A percentile compares a stretch with the other conserved stretches of the same genome.
Evolutionary conservation across 2,329 filamentous ascomycete genomes (phyloP).

Genomic region (Colletotrichum somersetense): DNA sequence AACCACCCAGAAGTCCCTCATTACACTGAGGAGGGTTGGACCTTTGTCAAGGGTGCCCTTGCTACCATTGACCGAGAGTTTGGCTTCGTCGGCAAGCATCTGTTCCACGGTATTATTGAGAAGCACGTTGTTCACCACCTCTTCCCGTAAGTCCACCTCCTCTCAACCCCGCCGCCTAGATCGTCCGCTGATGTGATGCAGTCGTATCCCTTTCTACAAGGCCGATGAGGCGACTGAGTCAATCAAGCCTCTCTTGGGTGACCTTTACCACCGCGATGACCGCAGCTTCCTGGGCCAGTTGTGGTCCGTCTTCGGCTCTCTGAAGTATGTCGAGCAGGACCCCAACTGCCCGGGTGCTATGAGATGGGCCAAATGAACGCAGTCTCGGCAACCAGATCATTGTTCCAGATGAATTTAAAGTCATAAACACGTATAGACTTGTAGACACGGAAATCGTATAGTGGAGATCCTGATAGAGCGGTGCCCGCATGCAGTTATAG

Average conservation of each 20-base stretch:
- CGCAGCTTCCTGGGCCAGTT: constrained; percentile 59
- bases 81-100: constrained; percentile 70
- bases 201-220: constrained; percentile 70
- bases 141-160: constrained; percentile 59
- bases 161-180: neutral
- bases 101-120: constrained; percentile 73
- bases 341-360: constrained; percentile 52
- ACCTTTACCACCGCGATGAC: constrained; percentile 63
- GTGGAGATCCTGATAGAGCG: constrained; percentile 8
- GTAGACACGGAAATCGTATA: constrained; percentile 14
- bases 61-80: constrained; percentile 74
- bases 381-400: neutral
- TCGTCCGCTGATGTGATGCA: constrained; percentile 41
- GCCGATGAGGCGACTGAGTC: constrained; percentile 70
- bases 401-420: constrained; percentile 15
- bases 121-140: constrained; percentile 73
- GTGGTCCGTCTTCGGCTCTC: constrained; percentile 60
- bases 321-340: constrained; percentile 61
- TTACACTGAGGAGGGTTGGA: constrained; percentile 69
- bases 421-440: constrained; percentile 22
- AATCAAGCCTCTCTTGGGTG: constrained; percentile 67
- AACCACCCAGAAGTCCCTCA: constrained; percentile 68
- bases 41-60: constrained; percentile 70
- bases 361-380: constrained; percentile 49
- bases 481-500: neutral